Percentiles rank a stretch among this genome's conserved stretches.
Conservation (phyloP, 345 rosid species). For the Citrus trifoliata region DNA sequence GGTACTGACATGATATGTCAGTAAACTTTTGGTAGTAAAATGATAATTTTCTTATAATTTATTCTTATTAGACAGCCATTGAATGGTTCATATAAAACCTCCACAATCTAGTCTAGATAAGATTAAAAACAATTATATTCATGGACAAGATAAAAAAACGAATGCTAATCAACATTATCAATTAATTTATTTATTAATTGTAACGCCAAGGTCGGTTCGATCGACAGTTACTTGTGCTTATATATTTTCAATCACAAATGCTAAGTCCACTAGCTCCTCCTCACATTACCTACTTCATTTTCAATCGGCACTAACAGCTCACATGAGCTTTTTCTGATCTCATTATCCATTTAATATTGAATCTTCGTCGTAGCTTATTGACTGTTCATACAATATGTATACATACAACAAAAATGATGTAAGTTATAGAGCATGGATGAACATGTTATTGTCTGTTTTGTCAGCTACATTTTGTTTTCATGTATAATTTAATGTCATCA, state of each 20-base stretch:
- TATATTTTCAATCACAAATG: neutral
- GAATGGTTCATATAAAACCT: constrained; percentile 20
- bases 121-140: neutral
- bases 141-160: constrained; percentile 9
- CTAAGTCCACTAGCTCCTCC: constrained; percentile 4
- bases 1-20: no score
- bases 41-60: no score
- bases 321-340: constrained; percentile 7
- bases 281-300: constrained; percentile 22
- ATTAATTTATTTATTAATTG: neutral
- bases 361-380: neutral
- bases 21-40: no score
- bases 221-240: neutral
- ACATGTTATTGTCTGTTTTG: neutral
- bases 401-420: neutral
- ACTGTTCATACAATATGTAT: no score
- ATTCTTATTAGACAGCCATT: neutral
- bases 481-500: neutral
- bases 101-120: constrained; percentile 5
- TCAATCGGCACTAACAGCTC: constrained; percentile 20
- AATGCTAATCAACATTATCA: neutral
- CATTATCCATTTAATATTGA: neutral
- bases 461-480: neutral
- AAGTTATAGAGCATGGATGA: neutral
- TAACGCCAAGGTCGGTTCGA: constrained; percentile 5